Percentiles rank a stretch among this genome's conserved stretches.
These are phyloP conservation scores for Diaporthe eres DNA, from an alignment of 2,329 filamentous ascomycete genomes.

Conservation along the genomic window DNA sequence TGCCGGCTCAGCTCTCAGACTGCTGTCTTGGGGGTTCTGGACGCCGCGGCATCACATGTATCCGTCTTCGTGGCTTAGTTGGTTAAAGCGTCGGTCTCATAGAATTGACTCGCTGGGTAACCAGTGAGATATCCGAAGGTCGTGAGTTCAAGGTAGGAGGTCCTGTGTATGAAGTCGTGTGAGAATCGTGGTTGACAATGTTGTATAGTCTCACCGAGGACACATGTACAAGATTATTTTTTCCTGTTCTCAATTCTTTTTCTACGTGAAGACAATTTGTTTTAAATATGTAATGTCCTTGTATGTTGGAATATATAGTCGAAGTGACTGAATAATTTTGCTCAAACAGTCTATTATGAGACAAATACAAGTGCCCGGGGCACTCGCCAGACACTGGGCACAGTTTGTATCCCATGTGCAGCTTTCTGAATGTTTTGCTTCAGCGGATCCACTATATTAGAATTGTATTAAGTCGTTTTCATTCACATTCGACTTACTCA, in stretches of 20 bases:
- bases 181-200: background rate
- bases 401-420: too few relatives aligned
- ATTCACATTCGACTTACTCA: too few relatives aligned
- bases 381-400: too few relatives aligned
- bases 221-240: constrained; percentile 41
- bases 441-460: too few relatives aligned
- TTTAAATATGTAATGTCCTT: too few relatives aligned
- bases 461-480: too few relatives aligned
- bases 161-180: background rate
- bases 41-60: background rate
- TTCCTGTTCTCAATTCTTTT: background rate
- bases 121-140: constrained; percentile 52
- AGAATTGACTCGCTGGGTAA: constrained; percentile 41
- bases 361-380: too few relatives aligned
- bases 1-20: background rate
- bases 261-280: too few relatives aligned
- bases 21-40: background rate
- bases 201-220: constrained; percentile 54
- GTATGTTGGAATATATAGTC: too few relatives aligned
- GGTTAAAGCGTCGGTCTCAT: constrained; percentile 57
- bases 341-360: too few relatives aligned
- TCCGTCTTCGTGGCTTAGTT: constrained; percentile 54
- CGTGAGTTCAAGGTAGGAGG: constrained; percentile 55
- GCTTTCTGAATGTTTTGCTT: too few relatives aligned
- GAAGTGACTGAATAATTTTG: too few relatives aligned